phyloP scores from a whole-genome alignment of 2,329 filamentous ascomycete genomes.

The Aspergillus intermedius region DNA sequence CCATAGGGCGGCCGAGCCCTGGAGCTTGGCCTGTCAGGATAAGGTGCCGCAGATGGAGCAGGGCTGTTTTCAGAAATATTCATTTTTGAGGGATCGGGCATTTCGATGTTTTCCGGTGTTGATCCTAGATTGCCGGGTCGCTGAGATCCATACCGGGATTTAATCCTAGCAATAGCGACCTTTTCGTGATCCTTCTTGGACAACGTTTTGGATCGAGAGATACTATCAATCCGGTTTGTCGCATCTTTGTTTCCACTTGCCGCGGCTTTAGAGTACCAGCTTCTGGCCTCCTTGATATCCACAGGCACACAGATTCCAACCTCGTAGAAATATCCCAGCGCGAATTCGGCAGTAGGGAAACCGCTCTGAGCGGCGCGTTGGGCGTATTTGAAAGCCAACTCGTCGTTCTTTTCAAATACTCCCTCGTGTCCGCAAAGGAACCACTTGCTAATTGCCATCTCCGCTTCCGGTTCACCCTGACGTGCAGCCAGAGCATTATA shows the following conservation, averaged over 20 bases:
- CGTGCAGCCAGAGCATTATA: conserved; percentile 91
- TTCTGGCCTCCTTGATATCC: conserved; percentile 71
- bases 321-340: conserved; percentile 94
- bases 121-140: conserved; percentile 35
- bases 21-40: conserved; percentile 33
- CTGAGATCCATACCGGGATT: conserved; percentile 64
- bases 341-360: conserved; percentile 87
- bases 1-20: conserved; percentile 27
- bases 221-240: conserved; percentile 69
- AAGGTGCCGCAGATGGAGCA: conserved; percentile 35
- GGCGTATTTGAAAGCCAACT: conserved; percentile 85
- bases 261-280: conserved; percentile 86
- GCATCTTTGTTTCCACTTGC: conserved; percentile 91
- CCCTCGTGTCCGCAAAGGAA: conserved; percentile 93
- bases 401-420: conserved; percentile 91
- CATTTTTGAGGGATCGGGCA: conserved; percentile 44
- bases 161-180: conserved; percentile 81
- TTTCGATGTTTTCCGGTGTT: conserved; percentile 38
- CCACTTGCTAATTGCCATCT: conserved; percentile 96
- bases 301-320: conserved; percentile 89
- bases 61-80: conserved; percentile 27
- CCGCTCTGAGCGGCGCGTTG: conserved; percentile 75
- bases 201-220: conserved; percentile 73
- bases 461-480: conserved; percentile 87
- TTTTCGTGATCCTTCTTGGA: conserved; percentile 91